Percentiles rank a stretch among this genome's conserved stretches.
Conservation (phyloP, 768 basidiomycete species). For the Trametes coccinea region DNA sequence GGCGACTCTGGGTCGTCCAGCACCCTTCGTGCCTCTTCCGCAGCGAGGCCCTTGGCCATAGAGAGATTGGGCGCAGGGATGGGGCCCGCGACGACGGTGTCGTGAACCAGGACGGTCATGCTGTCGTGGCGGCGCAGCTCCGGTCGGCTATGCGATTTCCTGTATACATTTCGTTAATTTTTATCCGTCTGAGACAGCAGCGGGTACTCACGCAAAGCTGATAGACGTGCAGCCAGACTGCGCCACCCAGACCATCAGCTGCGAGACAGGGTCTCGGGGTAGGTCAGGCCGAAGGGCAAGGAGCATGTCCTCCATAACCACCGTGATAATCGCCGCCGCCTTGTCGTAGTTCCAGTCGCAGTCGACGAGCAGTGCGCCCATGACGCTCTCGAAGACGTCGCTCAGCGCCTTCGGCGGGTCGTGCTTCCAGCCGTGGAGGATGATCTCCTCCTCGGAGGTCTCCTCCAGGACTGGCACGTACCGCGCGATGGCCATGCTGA, state of each 20-base stretch:
- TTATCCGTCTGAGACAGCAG: background rate
- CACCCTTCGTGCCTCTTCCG: conserved; percentile 58
- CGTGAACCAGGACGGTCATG: conserved; percentile 62
- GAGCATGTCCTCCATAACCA: conserved; percentile 68
- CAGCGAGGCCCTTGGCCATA: conserved; percentile 68
- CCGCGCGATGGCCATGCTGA: conserved; percentile 61
- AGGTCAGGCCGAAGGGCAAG: conserved; percentile 57
- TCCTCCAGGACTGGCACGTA: conserved; percentile 61
- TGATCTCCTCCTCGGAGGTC: conserved; percentile 59
- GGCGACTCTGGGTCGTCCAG: conserved; percentile 50
- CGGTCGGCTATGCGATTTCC: conserved; percentile 46
- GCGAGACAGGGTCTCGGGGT: conserved; percentile 70
- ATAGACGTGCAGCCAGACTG: conserved; percentile 55
- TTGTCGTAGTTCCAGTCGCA: conserved; percentile 72
- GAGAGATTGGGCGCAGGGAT: conserved; percentile 55
- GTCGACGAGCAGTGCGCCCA: conserved; percentile 85
- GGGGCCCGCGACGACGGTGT: conserved; percentile 55
- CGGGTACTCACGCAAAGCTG: conserved; percentile 43
- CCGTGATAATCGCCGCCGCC: conserved; percentile 58
- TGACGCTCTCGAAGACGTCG: conserved; percentile 82
- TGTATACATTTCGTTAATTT: conserved; percentile 32
- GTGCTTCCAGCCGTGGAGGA: conserved; percentile 73
- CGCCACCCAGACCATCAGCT: conserved; percentile 68
- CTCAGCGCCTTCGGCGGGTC: conserved; percentile 86
- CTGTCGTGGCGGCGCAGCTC: conserved; percentile 50